Conservation (phyloP, 2,329 filamentous ascomycete species). For the Diaporthe sp. region DNA sequence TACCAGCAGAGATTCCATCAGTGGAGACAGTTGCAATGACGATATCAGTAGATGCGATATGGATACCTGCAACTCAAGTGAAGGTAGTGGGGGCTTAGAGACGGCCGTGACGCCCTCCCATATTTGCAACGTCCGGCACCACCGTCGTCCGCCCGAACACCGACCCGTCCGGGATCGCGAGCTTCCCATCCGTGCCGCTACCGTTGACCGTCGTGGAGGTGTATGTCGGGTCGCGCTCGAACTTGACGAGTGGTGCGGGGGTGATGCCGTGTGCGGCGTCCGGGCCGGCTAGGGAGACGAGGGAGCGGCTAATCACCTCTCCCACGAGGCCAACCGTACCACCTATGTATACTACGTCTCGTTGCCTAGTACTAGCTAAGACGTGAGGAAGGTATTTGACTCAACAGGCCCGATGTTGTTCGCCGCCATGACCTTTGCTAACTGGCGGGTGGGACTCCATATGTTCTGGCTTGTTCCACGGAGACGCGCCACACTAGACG, state of each 20-base stretch:
- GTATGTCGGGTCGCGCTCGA: slow-evolving; percentile 75
- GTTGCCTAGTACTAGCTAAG: neutral
- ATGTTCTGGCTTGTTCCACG: slow-evolving; percentile 79
- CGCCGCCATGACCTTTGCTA: slow-evolving; percentile 79
- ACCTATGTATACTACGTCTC: slow-evolving; percentile 82
- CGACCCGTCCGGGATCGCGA: slow-evolving; percentile 70
- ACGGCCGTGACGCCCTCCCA: too few relatives aligned
- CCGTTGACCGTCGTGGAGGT: slow-evolving; percentile 52
- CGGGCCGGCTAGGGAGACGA: slow-evolving; percentile 85
- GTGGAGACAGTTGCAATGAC: too few relatives aligned
- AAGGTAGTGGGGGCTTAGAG: too few relatives aligned
- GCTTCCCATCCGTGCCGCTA: slow-evolving; percentile 51
- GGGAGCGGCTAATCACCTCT: slow-evolving; percentile 85
- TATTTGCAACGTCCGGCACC: too few relatives aligned
- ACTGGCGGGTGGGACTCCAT: slow-evolving; percentile 79
- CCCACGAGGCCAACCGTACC: slow-evolving; percentile 97
- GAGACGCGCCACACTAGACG: slow-evolving; percentile 91
- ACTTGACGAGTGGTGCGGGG: slow-evolving; percentile 82
- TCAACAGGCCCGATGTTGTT: slow-evolving; percentile 80
- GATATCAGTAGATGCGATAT: too few relatives aligned
- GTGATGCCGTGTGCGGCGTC: slow-evolving; percentile 92
- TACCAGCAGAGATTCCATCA: too few relatives aligned
- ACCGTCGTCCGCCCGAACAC: slow-evolving; percentile 87
- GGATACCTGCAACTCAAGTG: too few relatives aligned
- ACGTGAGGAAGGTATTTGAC: slow-evolving; percentile 38